Evolutionary conservation across 495 filamentous ascomycete genomes (phyloP), one percentile per base, ranked within the genome.

Genomic region (Penicillium verhagenii): DNA sequence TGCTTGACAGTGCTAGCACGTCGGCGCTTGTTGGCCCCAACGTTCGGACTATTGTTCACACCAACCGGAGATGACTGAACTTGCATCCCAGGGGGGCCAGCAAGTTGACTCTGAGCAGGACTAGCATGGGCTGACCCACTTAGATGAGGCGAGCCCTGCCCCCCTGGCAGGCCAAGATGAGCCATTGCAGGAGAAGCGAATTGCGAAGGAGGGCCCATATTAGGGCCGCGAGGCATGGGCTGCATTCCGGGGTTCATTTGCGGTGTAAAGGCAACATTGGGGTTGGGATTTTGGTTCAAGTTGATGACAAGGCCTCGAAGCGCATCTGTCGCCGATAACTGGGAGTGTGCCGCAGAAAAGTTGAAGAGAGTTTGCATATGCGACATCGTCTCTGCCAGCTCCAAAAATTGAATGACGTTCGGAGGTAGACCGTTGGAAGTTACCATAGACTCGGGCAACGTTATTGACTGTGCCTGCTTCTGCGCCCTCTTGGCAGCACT

Each of bases 11-110:
- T 83, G 54, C 89, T 92, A 9, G 86, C 76, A 37, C 90, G 76
- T 52, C 92, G 79, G 53, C 90, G 83, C 72, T 94, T 92, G 65
- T 86, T 88, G 43, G 80, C 62, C 29, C 63, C 85, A 28, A 86
- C 83, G 50, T 86, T 88, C 9, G 92, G 92, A 49, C 91, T 95
- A 3, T 92, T 93, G 65, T 90, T 95, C 6, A 89, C 87, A 59
- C 88, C 92, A 3, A 84, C 84, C 56, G 86, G 85, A n/a, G 80
- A 87, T n/a, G 70, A 78, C 52, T 77, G 81, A 40, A 79, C 77
- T 67, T 85, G 87, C 84, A 96, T 92, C 24, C 80, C 80, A 8
- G 76, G 71, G 20, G 74, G 72, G 13, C 70, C 71, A 23, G 66
- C 60, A 40, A 76, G 61, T 37, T 77, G 70, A 42, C 67, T 75